A percentile compares a stretch with the other conserved stretches of the same genome.
Evolutionary conservation across 495 filamentous ascomycete genomes (phyloP).

Genomic region (Penicillium maclennaniae): DNA sequence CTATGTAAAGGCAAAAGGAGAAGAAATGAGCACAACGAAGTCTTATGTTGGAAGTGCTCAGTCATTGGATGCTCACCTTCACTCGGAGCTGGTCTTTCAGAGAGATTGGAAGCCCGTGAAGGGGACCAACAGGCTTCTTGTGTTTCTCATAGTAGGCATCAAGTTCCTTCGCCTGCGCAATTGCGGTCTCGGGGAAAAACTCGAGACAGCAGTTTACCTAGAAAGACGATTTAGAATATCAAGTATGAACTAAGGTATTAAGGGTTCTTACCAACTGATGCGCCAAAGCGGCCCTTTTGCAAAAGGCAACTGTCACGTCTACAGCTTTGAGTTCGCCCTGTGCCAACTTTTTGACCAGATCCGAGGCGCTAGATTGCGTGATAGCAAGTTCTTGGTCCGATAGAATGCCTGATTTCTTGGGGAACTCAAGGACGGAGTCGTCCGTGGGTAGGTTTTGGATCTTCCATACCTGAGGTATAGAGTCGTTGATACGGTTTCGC

Average conservation of each 20-base stretch:
- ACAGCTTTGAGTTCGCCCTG: slow-evolving; percentile 17
- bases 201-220: slow-evolving; percentile 51
- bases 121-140: slow-evolving; percentile 44
- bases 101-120: slow-evolving; percentile 59
- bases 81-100: slow-evolving; percentile 64
- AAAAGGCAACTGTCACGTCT: slow-evolving; percentile 31
- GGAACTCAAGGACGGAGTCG: slow-evolving; percentile 4
- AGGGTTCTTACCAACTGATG: slow-evolving; percentile 8
- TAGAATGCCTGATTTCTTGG: slow-evolving; percentile 1
- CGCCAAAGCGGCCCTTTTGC: slow-evolving; percentile 13
- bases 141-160: slow-evolving; percentile 47
- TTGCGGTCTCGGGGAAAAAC: slow-evolving; percentile 50
- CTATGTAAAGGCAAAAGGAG: too few species aligned
- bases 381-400: slow-evolving; percentile 8
- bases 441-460: slow-evolving; percentile 3
- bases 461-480: slow-evolving; percentile 10
- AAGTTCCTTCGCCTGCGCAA: slow-evolving; percentile 52
- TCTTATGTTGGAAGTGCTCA: neutral
- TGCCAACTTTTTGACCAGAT: slow-evolving; percentile 5
- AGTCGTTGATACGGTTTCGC: slow-evolving; percentile 7
- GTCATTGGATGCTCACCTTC: slow-evolving; percentile 9
- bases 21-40: neutral
- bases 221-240: neutral
- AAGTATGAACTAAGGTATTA: neutral
- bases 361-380: slow-evolving; percentile 5